A percentile compares a stretch with the other conserved stretches of the same genome.
Conservation (phyloP, 106 monocot genomes). For the Dendrobium catenatum region DNA sequence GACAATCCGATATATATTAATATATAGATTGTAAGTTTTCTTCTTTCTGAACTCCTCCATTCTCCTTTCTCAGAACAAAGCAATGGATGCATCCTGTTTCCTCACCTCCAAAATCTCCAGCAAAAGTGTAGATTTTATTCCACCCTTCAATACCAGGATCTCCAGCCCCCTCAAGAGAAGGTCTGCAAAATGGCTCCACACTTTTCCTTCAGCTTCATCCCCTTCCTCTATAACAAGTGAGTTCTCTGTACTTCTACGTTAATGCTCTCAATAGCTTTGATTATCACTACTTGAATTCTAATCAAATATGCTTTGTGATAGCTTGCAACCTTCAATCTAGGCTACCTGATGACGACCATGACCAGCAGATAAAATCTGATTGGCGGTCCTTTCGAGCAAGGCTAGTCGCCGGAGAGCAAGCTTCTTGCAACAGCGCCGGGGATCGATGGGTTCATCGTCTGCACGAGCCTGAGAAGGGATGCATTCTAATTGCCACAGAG, state of each 20-base stretch:
- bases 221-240: slow-evolving; percentile 20
- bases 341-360: slow-evolving; percentile 12
- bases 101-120: slow-evolving; percentile 45
- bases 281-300: not conserved
- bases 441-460: slow-evolving; percentile 74
- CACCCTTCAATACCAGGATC: slow-evolving; percentile 17
- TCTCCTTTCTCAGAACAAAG: not conserved
- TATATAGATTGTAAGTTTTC: not conserved
- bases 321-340: slow-evolving; percentile 30
- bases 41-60: not conserved
- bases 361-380: slow-evolving; percentile 30
- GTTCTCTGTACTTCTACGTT: not conserved
- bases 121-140: slow-evolving; percentile 25
- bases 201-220: not conserved
- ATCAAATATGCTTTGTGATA: slow-evolving; percentile 3
- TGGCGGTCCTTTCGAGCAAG: slow-evolving; percentile 88
- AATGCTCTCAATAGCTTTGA: too few species aligned
- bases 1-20: too few species aligned
- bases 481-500: slow-evolving; percentile 72
- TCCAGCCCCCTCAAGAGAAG: too few species aligned
- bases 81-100: slow-evolving; percentile 72
- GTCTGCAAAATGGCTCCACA: not conserved
- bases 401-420: slow-evolving; percentile 53
- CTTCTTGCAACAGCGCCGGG: slow-evolving; percentile 1
- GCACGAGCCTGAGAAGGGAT: slow-evolving; percentile 70